Evolutionary conservation across 2,329 filamentous ascomycete species (phyloP), one percentile per base, ranked within the genome.

Genomic region (Colletotrichum ledebouriae): DNA sequence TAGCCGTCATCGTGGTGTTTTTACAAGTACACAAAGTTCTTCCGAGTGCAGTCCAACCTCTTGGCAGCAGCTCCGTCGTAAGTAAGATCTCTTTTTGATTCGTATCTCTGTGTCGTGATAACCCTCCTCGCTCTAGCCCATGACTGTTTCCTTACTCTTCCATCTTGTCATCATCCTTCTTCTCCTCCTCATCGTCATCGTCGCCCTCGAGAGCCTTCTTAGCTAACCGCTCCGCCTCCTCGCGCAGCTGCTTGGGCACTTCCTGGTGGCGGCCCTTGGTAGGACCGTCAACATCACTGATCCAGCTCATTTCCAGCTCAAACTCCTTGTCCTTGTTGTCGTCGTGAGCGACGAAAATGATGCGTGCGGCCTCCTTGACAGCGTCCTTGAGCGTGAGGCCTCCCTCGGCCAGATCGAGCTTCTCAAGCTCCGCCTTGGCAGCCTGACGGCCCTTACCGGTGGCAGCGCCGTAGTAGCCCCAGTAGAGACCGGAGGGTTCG

Each of bases 241-340:
- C 94, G 67, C 91, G 85, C 75, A 99, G 81, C 73, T 94, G 92
- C 85, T 93, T 94, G 65, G 96, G 96, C 67, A 99, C 96, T 81
- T 97, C 94, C 81, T 95, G 87, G 78, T 99, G 96, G 75, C 91
- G 89, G 71, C 96, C 96, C 84, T 97, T 95, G 71, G 94, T 98
- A 41, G 94, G 94, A 5, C 94, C 95, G 72, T 92, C 89, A 55
- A 90, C 81, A 60, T 87, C 89, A 81, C 94, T 98, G 80, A 98
- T 93, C 96, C 96, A 99, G 68, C 93, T 97, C 94, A 99, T 97
- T 85, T 99, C 96, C 69, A 99, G 86, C 89, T 99, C 96, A 77
- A 98, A 99, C 73, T 98, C 96, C 86, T 99, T 99, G 83, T 98
- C 96, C 85, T 98, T 98, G 86, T 95, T 98, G 81, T 99, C 96